Evolutionary conservation across 768 basidiomycete genomes (phyloP).

Genomic region (Serendipita sp.): DNA sequence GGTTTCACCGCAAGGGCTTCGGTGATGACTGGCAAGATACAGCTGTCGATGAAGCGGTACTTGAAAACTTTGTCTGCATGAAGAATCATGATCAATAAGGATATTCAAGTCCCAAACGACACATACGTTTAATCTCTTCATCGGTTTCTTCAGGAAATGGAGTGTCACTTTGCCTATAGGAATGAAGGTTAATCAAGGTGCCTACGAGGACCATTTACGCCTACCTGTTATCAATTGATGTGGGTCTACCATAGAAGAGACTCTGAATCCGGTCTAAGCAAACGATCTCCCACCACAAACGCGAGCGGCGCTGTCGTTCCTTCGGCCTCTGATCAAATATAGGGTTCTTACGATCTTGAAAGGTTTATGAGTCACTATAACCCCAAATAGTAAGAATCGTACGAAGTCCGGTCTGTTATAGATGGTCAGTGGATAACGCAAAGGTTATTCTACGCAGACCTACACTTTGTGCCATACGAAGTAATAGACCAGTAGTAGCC

Average conservation of each 20-base stretch:
- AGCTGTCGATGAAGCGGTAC: conserved; percentile 6
- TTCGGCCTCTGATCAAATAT: not conserved
- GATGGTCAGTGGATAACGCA: not conserved
- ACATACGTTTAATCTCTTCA: not conserved
- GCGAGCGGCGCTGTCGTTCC: not conserved
- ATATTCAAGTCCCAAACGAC: not conserved
- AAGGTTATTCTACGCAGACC: not conserved
- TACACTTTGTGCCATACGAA: conserved; percentile 1
- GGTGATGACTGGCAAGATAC: conserved; percentile 10
- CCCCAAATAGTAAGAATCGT: not conserved
- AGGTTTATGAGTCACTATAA: not conserved
- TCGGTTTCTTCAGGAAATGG: not conserved
- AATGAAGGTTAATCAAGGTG: not conserved
- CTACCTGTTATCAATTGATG: not conserved
- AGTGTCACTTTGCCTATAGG: not conserved
- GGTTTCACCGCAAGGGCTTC: conserved; percentile 10
- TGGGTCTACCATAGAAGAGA: not conserved
- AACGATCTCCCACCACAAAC: conserved; percentile 1
- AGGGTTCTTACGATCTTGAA: not conserved
- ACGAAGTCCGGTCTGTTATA: not conserved
- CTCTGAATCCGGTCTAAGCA: not conserved
- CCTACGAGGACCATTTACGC: not conserved
- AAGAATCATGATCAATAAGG: not conserved
- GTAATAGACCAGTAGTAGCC: not conserved
- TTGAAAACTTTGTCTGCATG: not conserved